Conservation (phyloP, 2,329 filamentous ascomycete genomes). For the Falciphora oryzae region DNA sequence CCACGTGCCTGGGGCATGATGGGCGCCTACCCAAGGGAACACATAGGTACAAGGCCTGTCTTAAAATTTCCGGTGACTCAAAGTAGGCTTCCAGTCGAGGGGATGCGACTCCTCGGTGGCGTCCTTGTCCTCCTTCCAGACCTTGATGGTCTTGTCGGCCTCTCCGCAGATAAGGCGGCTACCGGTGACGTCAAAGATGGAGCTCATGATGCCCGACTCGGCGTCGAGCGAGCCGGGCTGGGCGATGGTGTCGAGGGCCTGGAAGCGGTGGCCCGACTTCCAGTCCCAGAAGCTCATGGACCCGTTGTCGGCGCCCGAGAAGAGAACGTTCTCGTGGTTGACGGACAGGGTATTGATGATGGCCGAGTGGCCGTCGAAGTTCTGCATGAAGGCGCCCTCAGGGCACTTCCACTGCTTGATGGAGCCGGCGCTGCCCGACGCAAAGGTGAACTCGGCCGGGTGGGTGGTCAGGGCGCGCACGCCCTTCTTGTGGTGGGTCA, state of each 20-base stretch:
- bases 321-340: constrained; percentile 92
- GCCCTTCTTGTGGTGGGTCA: constrained; percentile 98
- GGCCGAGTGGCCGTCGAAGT: constrained; percentile 92
- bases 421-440: constrained; percentile 80
- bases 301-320: constrained; percentile 92
- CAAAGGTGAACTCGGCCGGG: constrained; percentile 93
- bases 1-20: too few species aligned
- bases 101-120: constrained; percentile 91
- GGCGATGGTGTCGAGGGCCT: constrained; percentile 82
- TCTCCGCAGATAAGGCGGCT: constrained; percentile 88
- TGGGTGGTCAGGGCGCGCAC: constrained; percentile 80
- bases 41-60: constrained; percentile 6
- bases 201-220: constrained; percentile 91
- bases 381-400: constrained; percentile 97
- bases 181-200: constrained; percentile 85
- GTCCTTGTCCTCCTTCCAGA: constrained; percentile 91
- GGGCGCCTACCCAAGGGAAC: not conserved
- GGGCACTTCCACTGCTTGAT: constrained; percentile 99
- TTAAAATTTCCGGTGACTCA: constrained; percentile 71
- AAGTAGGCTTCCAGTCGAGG: constrained; percentile 81
- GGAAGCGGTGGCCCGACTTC: constrained; percentile 92
- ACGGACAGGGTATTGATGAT: constrained; percentile 93
- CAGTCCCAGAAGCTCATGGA: constrained; percentile 98
- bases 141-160: constrained; percentile 96
- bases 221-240: constrained; percentile 93